Evolutionary conservation across 202 grass and related monocot genomes (phyloP), one percentile per base, ranked within the genome.

Genomic region (Schoenoplectus tabernaemontani): DNA sequence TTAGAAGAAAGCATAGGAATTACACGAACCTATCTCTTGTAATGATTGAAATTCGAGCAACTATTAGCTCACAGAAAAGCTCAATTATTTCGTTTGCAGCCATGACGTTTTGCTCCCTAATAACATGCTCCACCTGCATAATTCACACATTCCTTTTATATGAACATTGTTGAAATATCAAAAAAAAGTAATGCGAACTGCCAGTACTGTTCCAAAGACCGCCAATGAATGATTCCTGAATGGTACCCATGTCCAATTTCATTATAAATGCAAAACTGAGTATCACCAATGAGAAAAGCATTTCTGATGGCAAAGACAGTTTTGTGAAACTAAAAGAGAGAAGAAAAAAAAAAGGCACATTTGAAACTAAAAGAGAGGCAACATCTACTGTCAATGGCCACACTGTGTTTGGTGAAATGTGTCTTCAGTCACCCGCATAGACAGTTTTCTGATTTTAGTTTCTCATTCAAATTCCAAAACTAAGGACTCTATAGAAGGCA

Each of bases 61-160:
- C 96, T 71, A 99, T 89, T 43, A 99, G 86, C 78, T 99, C 96
- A 41, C 96, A 96, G 79, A 99, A 99, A 71, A 99, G 86, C 66
- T 95, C 90, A 80, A 99, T 84, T 50, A 99, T 99, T 60, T 99
- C 96, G 11, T 99, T 99, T 0, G 88, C 96, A 34, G 90, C 90
- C 88, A 92, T 88, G 59, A 85, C 81, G 64, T 96, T 99, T 79
- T 99, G 91, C 76, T 99, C 92, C 85, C 92, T 95, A 84, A 99
- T 99, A 47, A 99, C 96, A 88, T 99, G 92, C 73, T 99, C 96
- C 3, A 99, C 96, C 92, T 99, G 74, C 79, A 90, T 46, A 85
- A 64, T 16, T 34, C 28, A 53, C 83, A 24, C 65, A 70, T 34
- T 12, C 3, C 64, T 62, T 59, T 78, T 30, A 16, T 24, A 7